Conservation (phyloP, 2,329 filamentous ascomycete genomes). For the Clonostachys rosea region DNA sequence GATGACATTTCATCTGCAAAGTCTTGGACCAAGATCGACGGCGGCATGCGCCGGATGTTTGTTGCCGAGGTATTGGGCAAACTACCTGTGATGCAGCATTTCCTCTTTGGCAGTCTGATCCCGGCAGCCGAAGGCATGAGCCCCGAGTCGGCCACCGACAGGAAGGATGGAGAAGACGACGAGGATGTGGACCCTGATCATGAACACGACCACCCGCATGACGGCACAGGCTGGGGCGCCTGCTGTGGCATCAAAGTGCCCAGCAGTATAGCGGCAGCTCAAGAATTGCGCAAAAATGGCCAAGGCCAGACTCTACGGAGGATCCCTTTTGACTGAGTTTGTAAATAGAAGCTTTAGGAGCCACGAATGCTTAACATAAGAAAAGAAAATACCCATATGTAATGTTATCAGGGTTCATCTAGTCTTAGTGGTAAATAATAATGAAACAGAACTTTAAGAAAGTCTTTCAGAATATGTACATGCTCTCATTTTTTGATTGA, state of each 20-base stretch:
- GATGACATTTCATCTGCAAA: constrained; percentile 93
- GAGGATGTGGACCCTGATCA: constrained; percentile 36
- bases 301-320: constrained; percentile 58
- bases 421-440: neutral
- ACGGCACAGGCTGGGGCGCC: constrained; percentile 78
- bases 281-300: constrained; percentile 77
- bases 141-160: constrained; percentile 30
- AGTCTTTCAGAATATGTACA: neutral
- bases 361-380: neutral
- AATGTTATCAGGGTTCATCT: neutral
- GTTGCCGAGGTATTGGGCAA: constrained; percentile 88
- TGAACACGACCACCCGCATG: constrained; percentile 48
- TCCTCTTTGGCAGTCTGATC: constrained; percentile 84
- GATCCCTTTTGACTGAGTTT: constrained; percentile 71
- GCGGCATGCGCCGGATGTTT: constrained; percentile 96
- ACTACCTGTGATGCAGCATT: constrained; percentile 97
- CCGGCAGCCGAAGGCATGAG: constrained; percentile 81
- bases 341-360: neutral
- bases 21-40: constrained; percentile 88
- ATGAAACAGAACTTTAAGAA: neutral
- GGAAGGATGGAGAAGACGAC: constrained; percentile 37
- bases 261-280: constrained; percentile 84
- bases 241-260: constrained; percentile 98
- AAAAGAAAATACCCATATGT: neutral
- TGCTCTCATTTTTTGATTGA: no score